A percentile compares a stretch with the other conserved stretches of the same genome.
Evolutionary conservation across 331 rosid species (phyloP).

Genomic region (Rosa hybrid): DNA sequence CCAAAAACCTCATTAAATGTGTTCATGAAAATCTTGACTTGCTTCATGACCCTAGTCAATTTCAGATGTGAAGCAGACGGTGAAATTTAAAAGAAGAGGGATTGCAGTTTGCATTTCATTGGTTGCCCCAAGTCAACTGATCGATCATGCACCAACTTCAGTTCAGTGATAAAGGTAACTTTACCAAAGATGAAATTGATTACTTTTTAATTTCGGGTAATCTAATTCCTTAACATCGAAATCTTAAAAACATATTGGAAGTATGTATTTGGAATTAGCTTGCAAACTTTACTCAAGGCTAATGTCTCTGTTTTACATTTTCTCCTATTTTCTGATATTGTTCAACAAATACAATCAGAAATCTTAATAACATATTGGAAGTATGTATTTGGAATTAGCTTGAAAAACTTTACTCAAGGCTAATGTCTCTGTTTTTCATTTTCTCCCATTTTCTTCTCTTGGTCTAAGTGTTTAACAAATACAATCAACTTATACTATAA

Average conservation of each 20-base stretch:
- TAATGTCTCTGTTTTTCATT: background rate
- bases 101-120: too few species aligned
- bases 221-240: background rate
- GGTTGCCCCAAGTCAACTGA: background rate
- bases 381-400: constrained; percentile 8
- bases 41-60: background rate
- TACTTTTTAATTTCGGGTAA: background rate
- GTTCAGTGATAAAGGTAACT: background rate
- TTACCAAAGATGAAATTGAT: background rate
- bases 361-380: background rate
- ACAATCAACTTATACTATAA: background rate
- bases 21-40: constrained; percentile 1
- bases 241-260: background rate
- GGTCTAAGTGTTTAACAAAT: background rate
- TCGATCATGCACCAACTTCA: background rate
- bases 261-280: constrained; percentile 8
- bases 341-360: background rate
- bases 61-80: background rate
- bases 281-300: background rate
- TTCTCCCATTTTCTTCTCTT: background rate
- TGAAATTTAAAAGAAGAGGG: background rate
- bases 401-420: background rate
- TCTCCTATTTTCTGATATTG: too few species aligned
- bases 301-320: background rate
- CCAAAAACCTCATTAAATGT: background rate